Evolutionary conservation across 495 filamentous ascomycete species (phyloP).

Genomic region (Penicillium goetzii): DNA sequence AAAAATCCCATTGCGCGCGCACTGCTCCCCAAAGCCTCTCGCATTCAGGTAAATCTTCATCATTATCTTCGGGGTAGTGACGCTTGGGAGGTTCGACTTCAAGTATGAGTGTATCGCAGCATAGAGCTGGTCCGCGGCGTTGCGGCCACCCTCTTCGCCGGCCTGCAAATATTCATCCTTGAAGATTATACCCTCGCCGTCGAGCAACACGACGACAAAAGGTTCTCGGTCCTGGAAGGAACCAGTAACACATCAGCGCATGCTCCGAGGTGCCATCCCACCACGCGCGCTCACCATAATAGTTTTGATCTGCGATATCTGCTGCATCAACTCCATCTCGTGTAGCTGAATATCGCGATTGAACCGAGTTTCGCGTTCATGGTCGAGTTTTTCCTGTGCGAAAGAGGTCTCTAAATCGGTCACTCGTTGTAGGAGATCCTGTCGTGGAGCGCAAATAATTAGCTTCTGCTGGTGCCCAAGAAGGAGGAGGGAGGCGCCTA

Average conservation of each 20-base stretch:
- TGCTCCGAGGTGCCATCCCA: constrained; percentile 3
- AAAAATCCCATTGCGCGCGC: constrained; percentile 58
- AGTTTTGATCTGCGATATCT: constrained; percentile 52
- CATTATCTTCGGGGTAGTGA: constrained; percentile 63
- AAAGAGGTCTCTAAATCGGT: constrained; percentile 52
- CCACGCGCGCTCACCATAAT: constrained; percentile 49
- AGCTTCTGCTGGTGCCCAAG: constrained; percentile 17
- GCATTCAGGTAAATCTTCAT: constrained; percentile 73
- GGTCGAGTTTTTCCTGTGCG: constrained; percentile 54
- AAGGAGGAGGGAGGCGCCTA: constrained; percentile 26
- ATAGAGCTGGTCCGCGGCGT: constrained; percentile 66
- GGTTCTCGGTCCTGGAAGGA: constrained; percentile 67
- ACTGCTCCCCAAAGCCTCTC: constrained; percentile 62
- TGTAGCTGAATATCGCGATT: constrained; percentile 58
- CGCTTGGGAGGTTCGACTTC: constrained; percentile 45
- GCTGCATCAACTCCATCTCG: constrained; percentile 57
- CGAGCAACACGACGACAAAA: constrained; percentile 75
- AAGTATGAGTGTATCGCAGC: constrained; percentile 55
- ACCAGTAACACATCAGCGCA: constrained; percentile 31
- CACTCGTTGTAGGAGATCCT: constrained; percentile 56
- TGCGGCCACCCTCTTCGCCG: constrained; percentile 71
- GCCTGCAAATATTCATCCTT: constrained; percentile 63
- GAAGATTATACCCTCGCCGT: constrained; percentile 81
- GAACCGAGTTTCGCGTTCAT: constrained; percentile 58
- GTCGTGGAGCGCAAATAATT: constrained; percentile 21